A percentile compares a stretch with the other conserved stretches of the same genome.
Conservation (phyloP, 805 yeast genomes). For the Clavispora phyllophila region DNA sequence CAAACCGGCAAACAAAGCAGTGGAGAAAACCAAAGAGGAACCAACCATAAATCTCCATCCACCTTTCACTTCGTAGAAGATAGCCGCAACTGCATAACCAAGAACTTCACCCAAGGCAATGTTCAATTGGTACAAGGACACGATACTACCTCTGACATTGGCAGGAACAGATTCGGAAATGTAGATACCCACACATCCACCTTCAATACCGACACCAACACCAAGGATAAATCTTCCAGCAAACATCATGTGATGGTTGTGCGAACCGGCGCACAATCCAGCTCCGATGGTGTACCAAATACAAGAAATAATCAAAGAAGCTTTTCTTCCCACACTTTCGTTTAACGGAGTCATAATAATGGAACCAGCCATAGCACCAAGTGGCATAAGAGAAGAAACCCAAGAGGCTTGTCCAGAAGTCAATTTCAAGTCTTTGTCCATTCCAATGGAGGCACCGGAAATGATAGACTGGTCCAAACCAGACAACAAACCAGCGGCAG, state of each 20-base stretch:
- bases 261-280: slow-evolving; percentile 45
- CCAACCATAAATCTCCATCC: slow-evolving; percentile 69
- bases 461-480: slow-evolving; percentile 67
- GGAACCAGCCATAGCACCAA: slow-evolving; percentile 64
- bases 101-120: slow-evolving; percentile 64
- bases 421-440: slow-evolving; percentile 40
- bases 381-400: slow-evolving; percentile 58
- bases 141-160: slow-evolving; percentile 53
- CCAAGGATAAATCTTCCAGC: slow-evolving; percentile 55
- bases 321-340: slow-evolving; percentile 51
- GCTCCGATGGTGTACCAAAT: slow-evolving; percentile 59
- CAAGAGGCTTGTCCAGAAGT: slow-evolving; percentile 43
- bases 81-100: slow-evolving; percentile 61
- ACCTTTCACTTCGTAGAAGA: slow-evolving; percentile 49
- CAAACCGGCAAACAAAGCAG: slow-evolving; percentile 45
- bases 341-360: slow-evolving; percentile 54
- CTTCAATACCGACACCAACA: slow-evolving; percentile 62
- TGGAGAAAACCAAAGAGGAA: slow-evolving; percentile 55
- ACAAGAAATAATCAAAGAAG: slow-evolving; percentile 52
- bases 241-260: slow-evolving; percentile 38
- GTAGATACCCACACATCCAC: slow-evolving; percentile 60
- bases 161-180: slow-evolving; percentile 60
- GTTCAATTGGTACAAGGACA: slow-evolving; percentile 58
- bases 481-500: slow-evolving; percentile 60
- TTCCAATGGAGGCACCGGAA: slow-evolving; percentile 55